Conservation (phyloP, 371 early-diverging fungal genomes). For the Parasitella parasitica region DNA sequence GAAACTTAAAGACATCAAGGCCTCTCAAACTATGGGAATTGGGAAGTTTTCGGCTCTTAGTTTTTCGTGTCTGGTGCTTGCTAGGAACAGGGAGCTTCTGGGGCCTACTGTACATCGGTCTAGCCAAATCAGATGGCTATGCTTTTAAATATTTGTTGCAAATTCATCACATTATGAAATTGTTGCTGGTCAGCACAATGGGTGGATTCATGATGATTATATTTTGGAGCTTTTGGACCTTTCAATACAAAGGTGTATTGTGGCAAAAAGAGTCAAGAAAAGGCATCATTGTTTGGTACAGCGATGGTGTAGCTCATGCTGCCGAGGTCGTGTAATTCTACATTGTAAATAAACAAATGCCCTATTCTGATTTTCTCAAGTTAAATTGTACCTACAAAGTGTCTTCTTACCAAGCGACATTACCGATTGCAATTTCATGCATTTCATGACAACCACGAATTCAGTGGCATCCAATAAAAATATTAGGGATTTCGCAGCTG, state of each 20-base stretch:
- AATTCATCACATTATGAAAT: conserved; percentile 38
- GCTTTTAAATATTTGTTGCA: conserved; percentile 41
- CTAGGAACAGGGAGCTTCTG: conserved; percentile 60
- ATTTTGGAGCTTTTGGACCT: conserved; percentile 72
- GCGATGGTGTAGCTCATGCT: conserved; percentile 48
- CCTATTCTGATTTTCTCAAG: no score
- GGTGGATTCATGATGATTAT: conserved; percentile 59
- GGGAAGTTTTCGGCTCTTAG: conserved; percentile 27
- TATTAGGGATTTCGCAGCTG: no score
- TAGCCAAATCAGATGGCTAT: conserved; percentile 50
- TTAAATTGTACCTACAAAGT: no score
- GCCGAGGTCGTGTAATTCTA: conserved; percentile 35
- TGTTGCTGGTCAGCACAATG: conserved; percentile 50
- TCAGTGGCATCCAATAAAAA: no score
- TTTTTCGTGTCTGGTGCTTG: conserved; percentile 62
- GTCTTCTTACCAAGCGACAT: no score
- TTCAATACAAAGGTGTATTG: conserved; percentile 63
- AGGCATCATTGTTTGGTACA: conserved; percentile 64
- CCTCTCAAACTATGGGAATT: conserved; percentile 24
- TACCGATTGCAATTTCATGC: no score
- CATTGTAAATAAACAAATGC: background rate
- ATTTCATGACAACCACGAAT: no score
- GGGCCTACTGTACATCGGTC: conserved; percentile 54
- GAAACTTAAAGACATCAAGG: background rate
- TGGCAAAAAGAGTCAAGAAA: conserved; percentile 63